Percentiles rank a stretch among this genome's conserved stretches.
Evolutionary conservation across 2,329 filamentous ascomycete species (phyloP).

Genomic region (Apiospora saccharicola): DNA sequence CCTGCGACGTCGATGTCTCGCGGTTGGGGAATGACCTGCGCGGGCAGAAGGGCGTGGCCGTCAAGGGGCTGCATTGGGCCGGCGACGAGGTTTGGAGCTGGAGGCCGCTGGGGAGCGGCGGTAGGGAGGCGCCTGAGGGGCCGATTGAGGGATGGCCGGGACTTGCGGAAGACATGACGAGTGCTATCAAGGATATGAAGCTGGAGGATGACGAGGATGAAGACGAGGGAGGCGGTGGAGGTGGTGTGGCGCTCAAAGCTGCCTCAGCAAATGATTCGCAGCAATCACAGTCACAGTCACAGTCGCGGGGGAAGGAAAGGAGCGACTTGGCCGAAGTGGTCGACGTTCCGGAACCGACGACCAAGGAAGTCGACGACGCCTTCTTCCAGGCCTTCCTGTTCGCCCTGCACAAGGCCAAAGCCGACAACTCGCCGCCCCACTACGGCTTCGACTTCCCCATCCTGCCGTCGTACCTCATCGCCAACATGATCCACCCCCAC

Average conservation of each 20-base stretch:
- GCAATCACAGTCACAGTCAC: background rate
- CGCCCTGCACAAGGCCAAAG: slow-evolving; percentile 66
- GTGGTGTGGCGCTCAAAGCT: slow-evolving; percentile 20
- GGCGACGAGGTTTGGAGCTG: slow-evolving; percentile 75
- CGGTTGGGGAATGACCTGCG: background rate
- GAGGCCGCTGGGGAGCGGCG: slow-evolving; percentile 61
- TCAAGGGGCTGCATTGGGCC: slow-evolving; percentile 71
- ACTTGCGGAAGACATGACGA: slow-evolving; percentile 17
- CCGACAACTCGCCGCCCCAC: slow-evolving; percentile 57
- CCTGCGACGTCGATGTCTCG: slow-evolving; percentile 48
- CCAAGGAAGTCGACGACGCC: slow-evolving; percentile 71
- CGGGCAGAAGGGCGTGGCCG: slow-evolving; percentile 64
- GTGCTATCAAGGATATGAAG: slow-evolving; percentile 35
- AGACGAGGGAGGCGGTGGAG: slow-evolving; percentile 25
- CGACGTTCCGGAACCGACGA: slow-evolving; percentile 60
- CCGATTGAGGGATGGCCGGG: slow-evolving; percentile 57
- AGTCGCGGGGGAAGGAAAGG: background rate
- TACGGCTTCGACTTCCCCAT: slow-evolving; percentile 68
- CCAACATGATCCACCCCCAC: slow-evolving; percentile 70
- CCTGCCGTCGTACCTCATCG: slow-evolving; percentile 68
- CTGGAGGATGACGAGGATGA: slow-evolving; percentile 36
- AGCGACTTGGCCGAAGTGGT: slow-evolving; percentile 37
- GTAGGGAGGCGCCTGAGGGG: slow-evolving; percentile 57
- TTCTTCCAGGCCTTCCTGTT: slow-evolving; percentile 71
- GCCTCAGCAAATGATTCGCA: slow-evolving; percentile 16